Percentiles rank a stretch among this genome's conserved stretches.
phyloP scores from a whole-genome alignment of 179 eudicot genomes.

The Pouteria campechiana region DNA sequence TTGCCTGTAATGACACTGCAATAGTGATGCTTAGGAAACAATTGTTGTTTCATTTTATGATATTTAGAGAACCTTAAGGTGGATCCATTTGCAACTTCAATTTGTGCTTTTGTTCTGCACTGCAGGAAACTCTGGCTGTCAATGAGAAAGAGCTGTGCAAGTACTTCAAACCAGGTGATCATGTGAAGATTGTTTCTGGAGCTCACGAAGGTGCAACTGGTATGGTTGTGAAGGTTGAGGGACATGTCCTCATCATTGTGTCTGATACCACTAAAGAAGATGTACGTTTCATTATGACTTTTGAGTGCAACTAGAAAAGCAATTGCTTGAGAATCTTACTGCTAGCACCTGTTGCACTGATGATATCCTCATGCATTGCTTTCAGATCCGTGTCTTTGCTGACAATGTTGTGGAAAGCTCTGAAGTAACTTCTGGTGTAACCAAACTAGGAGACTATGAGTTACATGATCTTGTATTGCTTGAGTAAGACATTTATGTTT shows the following conservation, averaged over 20 bases:
- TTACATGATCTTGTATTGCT: conserved; percentile 91
- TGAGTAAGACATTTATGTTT: conserved; percentile 75
- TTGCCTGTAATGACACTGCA: conserved; percentile 51
- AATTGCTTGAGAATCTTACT: no score
- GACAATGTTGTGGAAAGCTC: conserved; percentile 98
- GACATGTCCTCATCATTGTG: conserved; percentile 72
- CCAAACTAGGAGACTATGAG: conserved; percentile 87
- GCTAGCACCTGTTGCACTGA: conserved; percentile 1
- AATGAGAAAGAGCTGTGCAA: conserved; percentile 92
- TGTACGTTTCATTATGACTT: conserved; percentile 24
- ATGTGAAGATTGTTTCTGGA: conserved; percentile 93
- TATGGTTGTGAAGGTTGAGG: conserved; percentile 92
- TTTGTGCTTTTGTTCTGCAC: neutral
- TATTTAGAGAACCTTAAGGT: neutral
- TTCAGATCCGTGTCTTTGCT: conserved; percentile 85
- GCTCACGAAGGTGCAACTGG: conserved; percentile 96
- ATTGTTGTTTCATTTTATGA: neutral
- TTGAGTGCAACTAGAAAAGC: no score
- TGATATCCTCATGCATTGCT: neutral
- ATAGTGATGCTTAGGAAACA: neutral
- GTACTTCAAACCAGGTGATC: conserved; percentile 93
- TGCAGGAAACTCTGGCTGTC: conserved; percentile 79
- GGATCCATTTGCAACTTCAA: neutral
- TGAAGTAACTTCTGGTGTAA: conserved; percentile 91
- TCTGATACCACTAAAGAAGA: conserved; percentile 97